Conservation (phyloP, 2,329 filamentous ascomycete genomes). For the Cladophialophora bantiana region DNA sequence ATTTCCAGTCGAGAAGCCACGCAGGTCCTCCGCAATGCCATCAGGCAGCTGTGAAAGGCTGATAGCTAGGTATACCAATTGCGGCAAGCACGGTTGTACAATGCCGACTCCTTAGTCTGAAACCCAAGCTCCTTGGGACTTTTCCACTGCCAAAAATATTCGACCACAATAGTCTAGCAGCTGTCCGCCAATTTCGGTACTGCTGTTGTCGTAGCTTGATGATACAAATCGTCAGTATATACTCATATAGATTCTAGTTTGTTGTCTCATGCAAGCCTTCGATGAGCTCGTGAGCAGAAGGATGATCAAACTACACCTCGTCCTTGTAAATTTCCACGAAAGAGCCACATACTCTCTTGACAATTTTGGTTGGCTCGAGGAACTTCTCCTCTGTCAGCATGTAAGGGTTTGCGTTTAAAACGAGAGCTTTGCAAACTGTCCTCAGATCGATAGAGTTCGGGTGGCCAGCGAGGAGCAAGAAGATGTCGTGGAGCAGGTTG, state of each 20-base stretch:
- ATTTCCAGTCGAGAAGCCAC: neutral
- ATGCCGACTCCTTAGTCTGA: neutral
- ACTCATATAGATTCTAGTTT: neutral
- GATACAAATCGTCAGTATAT: conserved; percentile 1
- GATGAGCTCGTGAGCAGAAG: neutral
- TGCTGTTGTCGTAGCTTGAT: neutral
- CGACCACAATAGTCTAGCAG: neutral
- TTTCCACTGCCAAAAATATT: conserved; percentile 1
- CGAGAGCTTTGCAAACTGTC: neutral
- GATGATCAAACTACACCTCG: conserved; percentile 5
- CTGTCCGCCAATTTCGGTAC: neutral
- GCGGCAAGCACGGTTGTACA: conserved; percentile 5
- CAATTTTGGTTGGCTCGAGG: neutral
- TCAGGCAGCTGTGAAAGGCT: conserved; percentile 1
- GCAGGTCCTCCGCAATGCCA: neutral
- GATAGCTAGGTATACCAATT: neutral
- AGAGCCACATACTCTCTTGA: neutral
- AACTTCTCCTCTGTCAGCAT: neutral
- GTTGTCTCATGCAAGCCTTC: neutral
- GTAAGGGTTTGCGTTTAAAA: neutral
- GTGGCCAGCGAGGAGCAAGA: conserved; percentile 1
- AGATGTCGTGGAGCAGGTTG: neutral
- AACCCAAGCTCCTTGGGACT: conserved; percentile 5
- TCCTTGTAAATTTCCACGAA: neutral
- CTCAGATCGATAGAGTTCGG: neutral